Conservation (phyloP, 805 yeast genomes). For the Spencermartinsiella europaea region DNA sequence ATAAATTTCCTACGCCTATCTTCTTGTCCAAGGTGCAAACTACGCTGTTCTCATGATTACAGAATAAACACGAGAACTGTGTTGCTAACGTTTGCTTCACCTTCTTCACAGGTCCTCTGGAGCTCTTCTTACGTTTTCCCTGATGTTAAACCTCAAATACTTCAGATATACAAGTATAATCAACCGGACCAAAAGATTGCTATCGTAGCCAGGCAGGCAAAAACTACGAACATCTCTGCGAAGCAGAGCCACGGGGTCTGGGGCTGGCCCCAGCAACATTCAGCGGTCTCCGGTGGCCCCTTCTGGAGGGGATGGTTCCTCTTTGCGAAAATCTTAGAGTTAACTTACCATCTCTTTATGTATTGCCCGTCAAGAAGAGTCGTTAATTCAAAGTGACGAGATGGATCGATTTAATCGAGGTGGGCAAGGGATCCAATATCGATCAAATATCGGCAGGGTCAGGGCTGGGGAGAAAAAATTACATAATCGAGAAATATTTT, state of each 20-base stretch:
- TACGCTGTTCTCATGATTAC: constrained; percentile 93
- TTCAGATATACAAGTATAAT: too few species aligned
- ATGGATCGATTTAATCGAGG: not conserved
- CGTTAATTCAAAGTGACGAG: not conserved
- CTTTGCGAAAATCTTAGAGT: too few species aligned
- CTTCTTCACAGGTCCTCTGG: constrained; percentile 75
- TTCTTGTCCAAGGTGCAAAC: constrained; percentile 84
- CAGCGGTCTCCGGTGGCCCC: too few species aligned
- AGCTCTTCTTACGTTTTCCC: constrained; percentile 83
- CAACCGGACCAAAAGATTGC: too few species aligned
- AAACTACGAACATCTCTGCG: too few species aligned
- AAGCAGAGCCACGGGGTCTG: too few species aligned
- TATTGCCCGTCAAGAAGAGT: too few species aligned
- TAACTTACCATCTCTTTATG: too few species aligned
- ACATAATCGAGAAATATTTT: constrained; percentile 1
- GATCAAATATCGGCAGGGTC: not conserved
- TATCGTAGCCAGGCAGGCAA: too few species aligned
- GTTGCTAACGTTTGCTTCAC: constrained; percentile 76
- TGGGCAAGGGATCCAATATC: not conserved
- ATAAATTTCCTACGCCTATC: constrained; percentile 72
- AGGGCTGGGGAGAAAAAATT: constrained; percentile 5
- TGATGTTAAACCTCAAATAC: constrained; percentile 11
- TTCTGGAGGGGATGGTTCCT: too few species aligned
- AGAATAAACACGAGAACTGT: constrained; percentile 83
- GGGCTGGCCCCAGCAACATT: too few species aligned